Evolutionary conservation across 345 rosid species (phyloP), one percentile per base, ranked within the genome.

Genomic region (Brassica juncea): DNA sequence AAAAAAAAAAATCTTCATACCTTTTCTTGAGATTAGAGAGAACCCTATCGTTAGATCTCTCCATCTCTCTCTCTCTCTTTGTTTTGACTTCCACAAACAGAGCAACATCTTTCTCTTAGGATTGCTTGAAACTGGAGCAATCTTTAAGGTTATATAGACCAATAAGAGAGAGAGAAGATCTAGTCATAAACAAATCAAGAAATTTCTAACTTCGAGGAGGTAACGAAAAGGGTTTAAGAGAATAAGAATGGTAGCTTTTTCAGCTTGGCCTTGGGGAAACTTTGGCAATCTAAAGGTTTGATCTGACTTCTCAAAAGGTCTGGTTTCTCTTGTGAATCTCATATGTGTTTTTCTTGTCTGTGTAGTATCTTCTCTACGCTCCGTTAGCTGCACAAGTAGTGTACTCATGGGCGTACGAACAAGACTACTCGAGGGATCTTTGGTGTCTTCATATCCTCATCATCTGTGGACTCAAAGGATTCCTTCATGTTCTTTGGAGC

Each of bases 191-290:
- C 28, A 65, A 25, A 49, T 54, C 44, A 16, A 25, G 15, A 58
- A 1, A 19, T 59, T 16, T 62, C 78, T 16, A 49, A 54, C 25
- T 54, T 54, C 60, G 60, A 52, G 60, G 37, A 15, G 57, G 19
- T 52, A 52, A 52, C 57, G 19, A 35, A 15, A 23, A 54, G 60
- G 37, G 12, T 54, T 70, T 70, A 49, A 67, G 73, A 47, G 11
- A 59, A 59, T 65, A 54, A 54, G 58, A 49, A 57, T 90, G 98
- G 91, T 49, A 77, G 87, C 91, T 42, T 82, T 92, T 77, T 88
- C 92, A 64, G 68, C 88, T 71, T 95, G 98, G 98, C 97, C 99
- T 6, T 95, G 99, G 99, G 94, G 83, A 80, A 87, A 85, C 84
- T 57, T 95, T 65, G 97, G 98, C 52, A 14, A 68, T 65, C 94